Percentiles rank a stretch among this genome's conserved stretches.
phyloP scores from a whole-genome alignment of 352 stramenopile species.

The Globisporangium cederbergense region DNA sequence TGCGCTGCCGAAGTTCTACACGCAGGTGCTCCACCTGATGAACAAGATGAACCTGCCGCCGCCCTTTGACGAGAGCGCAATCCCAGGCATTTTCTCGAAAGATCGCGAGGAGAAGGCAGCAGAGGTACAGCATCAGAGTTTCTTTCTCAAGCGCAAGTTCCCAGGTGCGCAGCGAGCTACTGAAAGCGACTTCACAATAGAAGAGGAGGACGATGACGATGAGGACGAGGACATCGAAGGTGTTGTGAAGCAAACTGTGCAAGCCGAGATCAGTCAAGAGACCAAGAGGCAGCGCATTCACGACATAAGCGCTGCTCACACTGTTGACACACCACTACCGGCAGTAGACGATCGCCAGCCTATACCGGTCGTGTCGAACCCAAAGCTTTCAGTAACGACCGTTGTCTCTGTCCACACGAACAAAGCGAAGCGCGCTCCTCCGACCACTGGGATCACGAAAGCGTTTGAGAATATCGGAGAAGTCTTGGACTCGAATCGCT shows the following conservation, averaged over 20 bases:
- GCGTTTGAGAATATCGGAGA: slow-evolving; percentile 22
- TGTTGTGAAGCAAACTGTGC: not conserved
- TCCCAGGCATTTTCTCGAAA: slow-evolving; percentile 58
- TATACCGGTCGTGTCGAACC: not conserved
- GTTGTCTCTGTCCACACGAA: not conserved
- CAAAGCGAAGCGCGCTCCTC: not conserved
- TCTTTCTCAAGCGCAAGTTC: slow-evolving; percentile 22
- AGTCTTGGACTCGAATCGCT: not conserved
- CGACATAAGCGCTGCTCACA: not conserved
- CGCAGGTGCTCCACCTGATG: slow-evolving; percentile 89
- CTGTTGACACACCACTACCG: not conserved
- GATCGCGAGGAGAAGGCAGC: slow-evolving; percentile 14
- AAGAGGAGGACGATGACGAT: slow-evolving; percentile 34
- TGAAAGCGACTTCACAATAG: slow-evolving; percentile 26
- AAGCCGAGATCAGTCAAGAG: not conserved
- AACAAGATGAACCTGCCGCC: slow-evolving; percentile 90
- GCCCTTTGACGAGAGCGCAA: slow-evolving; percentile 70
- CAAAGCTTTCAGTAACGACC: not conserved
- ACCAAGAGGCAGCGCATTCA: slow-evolving; percentile 8
- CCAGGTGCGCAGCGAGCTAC: slow-evolving; percentile 2
- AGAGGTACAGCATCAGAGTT: not conserved
- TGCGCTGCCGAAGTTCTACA: slow-evolving; percentile 85
- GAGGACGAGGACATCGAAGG: slow-evolving; percentile 16
- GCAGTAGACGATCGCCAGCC: not conserved
- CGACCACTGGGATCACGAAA: slow-evolving; percentile 12